Conservation (phyloP, 345 rosid genomes). For the Xanthoceras sorbifolium region DNA sequence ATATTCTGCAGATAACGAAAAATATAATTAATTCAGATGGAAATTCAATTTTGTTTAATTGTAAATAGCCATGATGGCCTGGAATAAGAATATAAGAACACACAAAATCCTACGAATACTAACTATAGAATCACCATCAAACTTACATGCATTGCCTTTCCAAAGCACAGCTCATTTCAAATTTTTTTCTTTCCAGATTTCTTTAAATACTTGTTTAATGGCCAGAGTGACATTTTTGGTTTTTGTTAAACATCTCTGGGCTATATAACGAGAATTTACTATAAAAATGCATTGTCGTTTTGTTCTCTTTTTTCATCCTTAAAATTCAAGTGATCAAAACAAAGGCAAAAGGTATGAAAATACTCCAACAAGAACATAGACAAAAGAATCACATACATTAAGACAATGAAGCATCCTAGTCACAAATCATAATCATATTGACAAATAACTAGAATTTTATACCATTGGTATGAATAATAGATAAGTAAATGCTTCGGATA, state of each 20-base stretch:
- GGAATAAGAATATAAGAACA: not conserved
- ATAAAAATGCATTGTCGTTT: not conserved
- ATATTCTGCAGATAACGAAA: not conserved
- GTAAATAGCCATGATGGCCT: not conserved
- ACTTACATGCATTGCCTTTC: not conserved
- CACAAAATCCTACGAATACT: not conserved
- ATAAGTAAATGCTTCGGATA: not conserved
- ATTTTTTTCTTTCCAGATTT: not conserved
- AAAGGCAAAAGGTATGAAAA: not conserved
- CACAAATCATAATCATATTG: not conserved
- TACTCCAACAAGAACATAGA: not conserved
- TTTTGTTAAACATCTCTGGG: not conserved
- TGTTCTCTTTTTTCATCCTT: not conserved
- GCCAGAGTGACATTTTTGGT: not conserved
- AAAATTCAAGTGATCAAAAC: not conserved
- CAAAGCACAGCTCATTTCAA: not conserved
- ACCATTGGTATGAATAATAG: not conserved
- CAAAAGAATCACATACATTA: not conserved
- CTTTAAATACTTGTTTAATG: not conserved
- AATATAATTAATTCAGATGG: not conserved
- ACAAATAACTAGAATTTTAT: not conserved
- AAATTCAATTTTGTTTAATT: not conserved
- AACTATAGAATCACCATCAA: constrained; percentile 5
- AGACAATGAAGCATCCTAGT: not conserved
- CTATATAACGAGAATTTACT: not conserved